A percentile compares a stretch with the other conserved stretches of the same genome.
Evolutionary conservation across 2,329 filamentous ascomycete species (phyloP).

Genomic region (Cercospora sesami): DNA sequence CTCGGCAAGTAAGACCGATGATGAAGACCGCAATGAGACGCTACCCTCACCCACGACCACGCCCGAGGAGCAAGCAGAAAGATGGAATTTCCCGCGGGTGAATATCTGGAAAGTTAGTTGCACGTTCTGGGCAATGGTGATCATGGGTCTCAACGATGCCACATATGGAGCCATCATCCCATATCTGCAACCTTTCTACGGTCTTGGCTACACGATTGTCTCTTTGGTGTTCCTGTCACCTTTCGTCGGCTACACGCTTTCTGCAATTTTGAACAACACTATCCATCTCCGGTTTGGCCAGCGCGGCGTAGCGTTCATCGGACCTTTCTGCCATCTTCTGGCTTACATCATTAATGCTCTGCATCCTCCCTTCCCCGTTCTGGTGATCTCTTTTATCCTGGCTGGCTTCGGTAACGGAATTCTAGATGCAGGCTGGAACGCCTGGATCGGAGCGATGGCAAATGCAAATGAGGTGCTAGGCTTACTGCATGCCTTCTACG

Average conservation of each 20-base stretch:
- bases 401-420: slow-evolving; percentile 72
- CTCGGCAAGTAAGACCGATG: slow-evolving; percentile 15
- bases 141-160: slow-evolving; percentile 69
- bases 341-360: slow-evolving; percentile 65
- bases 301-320: slow-evolving; percentile 68
- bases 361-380: slow-evolving; percentile 68
- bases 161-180: slow-evolving; percentile 49
- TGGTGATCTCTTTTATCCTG: slow-evolving; percentile 65
- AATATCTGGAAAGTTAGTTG: slow-evolving; percentile 62
- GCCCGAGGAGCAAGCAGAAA: slow-evolving; percentile 47
- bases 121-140: slow-evolving; percentile 61
- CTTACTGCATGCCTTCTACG: slow-evolving; percentile 70
- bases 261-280: slow-evolving; percentile 64
- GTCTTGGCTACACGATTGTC: slow-evolving; percentile 61
- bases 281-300: slow-evolving; percentile 68
- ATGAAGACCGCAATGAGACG: slow-evolving; percentile 39
- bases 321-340: slow-evolving; percentile 61
- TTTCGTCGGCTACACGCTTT: slow-evolving; percentile 63
- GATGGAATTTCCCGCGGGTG: slow-evolving; percentile 63
- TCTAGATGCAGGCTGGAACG: slow-evolving; percentile 62
- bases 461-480: slow-evolving; percentile 67
- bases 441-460: slow-evolving; percentile 56
- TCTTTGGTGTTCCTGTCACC: slow-evolving; percentile 68
- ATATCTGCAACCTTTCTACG: slow-evolving; percentile 63
- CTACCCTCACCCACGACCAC: slow-evolving; percentile 51